Evolutionary conservation across 1,139 yeast genomes (phyloP).

Genomic region (Zygosaccharomyces sapae): DNA sequence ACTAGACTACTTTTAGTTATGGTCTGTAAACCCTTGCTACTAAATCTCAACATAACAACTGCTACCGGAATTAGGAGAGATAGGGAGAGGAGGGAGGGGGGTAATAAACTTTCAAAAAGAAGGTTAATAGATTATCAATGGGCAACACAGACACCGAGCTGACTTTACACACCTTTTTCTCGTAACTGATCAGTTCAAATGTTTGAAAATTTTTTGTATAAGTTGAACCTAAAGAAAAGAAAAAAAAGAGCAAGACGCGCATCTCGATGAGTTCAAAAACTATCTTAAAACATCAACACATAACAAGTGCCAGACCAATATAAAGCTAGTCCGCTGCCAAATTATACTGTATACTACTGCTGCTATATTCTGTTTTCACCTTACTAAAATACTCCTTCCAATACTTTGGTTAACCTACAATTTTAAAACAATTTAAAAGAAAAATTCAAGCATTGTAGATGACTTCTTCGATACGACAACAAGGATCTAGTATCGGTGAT

Average conservation of each 20-base stretch:
- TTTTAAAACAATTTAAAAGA: too few species aligned
- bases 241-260: conserved; percentile 4
- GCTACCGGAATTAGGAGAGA: too few species aligned
- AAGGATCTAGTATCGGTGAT: conserved; percentile 21
- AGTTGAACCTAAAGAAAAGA: background rate
- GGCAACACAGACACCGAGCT: background rate
- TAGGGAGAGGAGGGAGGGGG: background rate
- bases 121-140: too few species aligned
- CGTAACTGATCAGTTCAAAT: background rate
- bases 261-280: background rate
- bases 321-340: background rate
- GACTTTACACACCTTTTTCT: background rate
- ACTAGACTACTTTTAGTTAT: background rate
- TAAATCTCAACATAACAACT: conserved; percentile 2
- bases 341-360: background rate
- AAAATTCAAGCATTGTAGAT: conserved; percentile 1
- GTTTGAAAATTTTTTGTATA: background rate
- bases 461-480: conserved; percentile 8
- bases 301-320: background rate
- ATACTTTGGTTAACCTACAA: too few species aligned
- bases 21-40: conserved; percentile 2
- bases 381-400: too few species aligned
- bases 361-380: background rate
- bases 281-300: background rate
- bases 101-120: background rate